These are phyloP conservation scores for Pseudomassariella vexata DNA, from an alignment of 2,329 filamentous ascomycete species.

Conservation along the genomic window DNA sequence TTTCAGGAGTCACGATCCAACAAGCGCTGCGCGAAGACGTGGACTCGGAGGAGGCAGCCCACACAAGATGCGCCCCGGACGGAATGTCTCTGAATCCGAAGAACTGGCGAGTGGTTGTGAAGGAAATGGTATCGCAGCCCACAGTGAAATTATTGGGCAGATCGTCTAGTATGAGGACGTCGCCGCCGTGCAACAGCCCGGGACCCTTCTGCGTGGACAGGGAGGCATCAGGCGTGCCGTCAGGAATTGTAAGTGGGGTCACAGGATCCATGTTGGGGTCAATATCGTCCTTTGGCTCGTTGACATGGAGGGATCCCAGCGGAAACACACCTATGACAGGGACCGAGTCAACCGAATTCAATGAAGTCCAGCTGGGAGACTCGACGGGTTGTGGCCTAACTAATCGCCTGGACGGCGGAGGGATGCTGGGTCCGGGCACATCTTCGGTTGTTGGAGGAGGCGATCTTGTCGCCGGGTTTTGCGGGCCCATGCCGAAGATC, in stretches of 20 bases:
- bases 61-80: constrained; percentile 52
- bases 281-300: constrained; percentile 8
- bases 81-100: constrained; percentile 50
- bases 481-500: too few relatives aligned
- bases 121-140: constrained; percentile 46
- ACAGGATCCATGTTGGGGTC: constrained; percentile 6
- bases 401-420: background rate
- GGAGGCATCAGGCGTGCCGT: constrained; percentile 11
- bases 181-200: constrained; percentile 29
- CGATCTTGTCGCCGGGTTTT: too few relatives aligned
- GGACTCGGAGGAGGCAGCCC: constrained; percentile 44
- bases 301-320: constrained; percentile 14
- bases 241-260: constrained; percentile 11
- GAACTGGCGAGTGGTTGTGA: constrained; percentile 39
- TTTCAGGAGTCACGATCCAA: constrained; percentile 42
- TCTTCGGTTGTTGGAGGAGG: background rate
- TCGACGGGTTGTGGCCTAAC: constrained; percentile 5
- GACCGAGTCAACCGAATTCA: constrained; percentile 25
- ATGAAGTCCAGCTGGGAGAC: constrained; percentile 10
- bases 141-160: constrained; percentile 46
- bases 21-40: constrained; percentile 49
- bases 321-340: constrained; percentile 24
- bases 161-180: constrained; percentile 47
- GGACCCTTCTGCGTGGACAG: constrained; percentile 18
- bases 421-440: background rate